Evolutionary conservation across 163 green algal species (phyloP).

Genomic region (Smithsoniella earleae): DNA sequence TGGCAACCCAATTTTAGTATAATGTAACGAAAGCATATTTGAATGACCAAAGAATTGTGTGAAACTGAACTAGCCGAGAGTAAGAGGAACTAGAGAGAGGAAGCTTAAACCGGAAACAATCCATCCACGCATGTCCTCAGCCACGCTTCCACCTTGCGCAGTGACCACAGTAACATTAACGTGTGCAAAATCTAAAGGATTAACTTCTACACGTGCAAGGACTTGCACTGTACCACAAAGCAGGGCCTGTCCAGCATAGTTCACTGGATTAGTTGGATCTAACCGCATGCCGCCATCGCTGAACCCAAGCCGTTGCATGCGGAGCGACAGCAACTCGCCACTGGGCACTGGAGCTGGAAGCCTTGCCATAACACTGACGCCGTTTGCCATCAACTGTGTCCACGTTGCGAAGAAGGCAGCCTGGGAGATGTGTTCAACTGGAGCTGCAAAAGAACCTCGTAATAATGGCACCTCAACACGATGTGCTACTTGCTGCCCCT

Average conservation of each 20-base stretch:
- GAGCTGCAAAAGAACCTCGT: not conserved
- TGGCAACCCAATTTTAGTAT: too few relatives aligned
- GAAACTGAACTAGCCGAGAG: too few relatives aligned
- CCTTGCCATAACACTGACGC: not conserved
- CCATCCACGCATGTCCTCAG: not conserved
- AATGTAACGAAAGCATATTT: too few relatives aligned
- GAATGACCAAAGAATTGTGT: too few relatives aligned
- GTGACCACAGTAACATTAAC: slow-evolving; percentile 23
- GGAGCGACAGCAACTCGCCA: not conserved
- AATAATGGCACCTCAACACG: slow-evolving; percentile 12
- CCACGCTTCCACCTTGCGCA: not conserved
- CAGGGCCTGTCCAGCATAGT: slow-evolving; percentile 22
- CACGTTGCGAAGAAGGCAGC: slow-evolving; percentile 18
- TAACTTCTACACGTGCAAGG: slow-evolving; percentile 21
- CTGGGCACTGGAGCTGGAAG: slow-evolving; percentile 11
- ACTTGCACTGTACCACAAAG: not conserved
- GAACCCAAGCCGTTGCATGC: not conserved
- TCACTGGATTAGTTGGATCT: slow-evolving; percentile 15
- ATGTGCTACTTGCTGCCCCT: not conserved
- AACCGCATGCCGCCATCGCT: slow-evolving; percentile 11
- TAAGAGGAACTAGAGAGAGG: not conserved
- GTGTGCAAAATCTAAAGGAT: slow-evolving; percentile 1
- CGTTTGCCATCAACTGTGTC: not conserved
- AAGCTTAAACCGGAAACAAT: not conserved
- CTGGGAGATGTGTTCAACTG: slow-evolving; percentile 1